phyloP scores from a whole-genome alignment of 2,329 filamentous ascomycete genomes.

The Penicillium sp. region DNA sequence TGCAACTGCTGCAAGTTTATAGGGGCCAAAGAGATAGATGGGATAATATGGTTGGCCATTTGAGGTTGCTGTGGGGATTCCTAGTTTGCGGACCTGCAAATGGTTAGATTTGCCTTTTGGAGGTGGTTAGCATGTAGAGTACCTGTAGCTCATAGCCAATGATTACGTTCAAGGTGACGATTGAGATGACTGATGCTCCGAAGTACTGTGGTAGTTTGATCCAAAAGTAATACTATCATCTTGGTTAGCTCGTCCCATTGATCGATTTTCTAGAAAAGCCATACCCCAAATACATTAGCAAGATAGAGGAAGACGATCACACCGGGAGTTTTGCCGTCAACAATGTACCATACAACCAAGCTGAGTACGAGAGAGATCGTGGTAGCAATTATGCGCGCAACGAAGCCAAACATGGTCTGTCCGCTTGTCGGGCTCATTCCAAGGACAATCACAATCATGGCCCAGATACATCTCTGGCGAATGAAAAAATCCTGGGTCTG shows the following conservation, averaged over 20 bases:
- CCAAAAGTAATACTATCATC: slow-evolving; percentile 59
- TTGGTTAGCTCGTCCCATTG: background rate
- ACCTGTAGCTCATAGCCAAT: slow-evolving; percentile 71
- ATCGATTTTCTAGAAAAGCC: background rate
- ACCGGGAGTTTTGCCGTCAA: slow-evolving; percentile 59
- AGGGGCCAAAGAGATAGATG: slow-evolving; percentile 69
- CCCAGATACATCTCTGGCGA: slow-evolving; percentile 69
- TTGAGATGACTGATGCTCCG: slow-evolving; percentile 58
- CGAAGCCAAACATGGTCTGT: slow-evolving; percentile 67
- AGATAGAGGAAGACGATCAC: slow-evolving; percentile 68
- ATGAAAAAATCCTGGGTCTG: slow-evolving; percentile 66
- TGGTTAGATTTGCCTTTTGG: background rate
- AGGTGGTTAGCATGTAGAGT: background rate
- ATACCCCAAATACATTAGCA: slow-evolving; percentile 57
- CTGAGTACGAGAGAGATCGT: slow-evolving; percentile 60
- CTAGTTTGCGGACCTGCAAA: slow-evolving; percentile 49
- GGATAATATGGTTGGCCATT: slow-evolving; percentile 68
- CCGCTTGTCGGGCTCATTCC: slow-evolving; percentile 67
- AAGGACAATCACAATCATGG: slow-evolving; percentile 71
- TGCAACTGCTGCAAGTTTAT: slow-evolving; percentile 65
- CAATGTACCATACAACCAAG: slow-evolving; percentile 70
- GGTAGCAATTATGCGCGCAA: slow-evolving; percentile 64
- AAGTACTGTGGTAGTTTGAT: slow-evolving; percentile 66
- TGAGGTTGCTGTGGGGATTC: slow-evolving; percentile 52
- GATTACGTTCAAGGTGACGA: slow-evolving; percentile 60